Conservation (phyloP, 192 early-diverging fungal species). For the Funneliformis geosporum region DNA sequence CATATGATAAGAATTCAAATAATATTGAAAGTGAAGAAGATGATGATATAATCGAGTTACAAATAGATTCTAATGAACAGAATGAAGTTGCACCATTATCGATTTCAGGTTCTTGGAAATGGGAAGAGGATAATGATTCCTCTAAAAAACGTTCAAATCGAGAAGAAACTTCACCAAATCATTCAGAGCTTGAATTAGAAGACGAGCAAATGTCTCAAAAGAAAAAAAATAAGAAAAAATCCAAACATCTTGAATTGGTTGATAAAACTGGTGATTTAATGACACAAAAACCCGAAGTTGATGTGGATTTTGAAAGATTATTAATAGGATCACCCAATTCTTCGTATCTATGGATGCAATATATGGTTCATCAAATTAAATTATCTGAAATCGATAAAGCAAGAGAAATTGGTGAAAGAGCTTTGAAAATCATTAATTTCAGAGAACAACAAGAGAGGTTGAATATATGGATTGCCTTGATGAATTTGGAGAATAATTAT, state of each 20-base stretch:
- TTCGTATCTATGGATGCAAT: conserved; percentile 98
- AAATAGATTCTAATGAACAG: conserved; percentile 33
- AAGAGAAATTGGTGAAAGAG: conserved; percentile 89
- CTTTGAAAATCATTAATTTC: conserved; percentile 87
- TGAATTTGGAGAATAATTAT: conserved; percentile 96
- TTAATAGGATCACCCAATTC: conserved; percentile 93
- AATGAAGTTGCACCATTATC: conserved; percentile 32
- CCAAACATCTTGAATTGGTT: neutral
- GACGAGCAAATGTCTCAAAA: conserved; percentile 44
- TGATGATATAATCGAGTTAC: conserved; percentile 37
- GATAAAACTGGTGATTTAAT: conserved; percentile 71
- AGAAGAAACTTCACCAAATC: conserved; percentile 13
- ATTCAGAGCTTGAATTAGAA: conserved; percentile 43
- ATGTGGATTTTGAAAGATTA: conserved; percentile 90
- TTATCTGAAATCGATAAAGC: conserved; percentile 92
- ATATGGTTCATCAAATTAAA: conserved; percentile 98
- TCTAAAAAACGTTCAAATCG: neutral
- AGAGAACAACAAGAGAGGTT: conserved; percentile 94
- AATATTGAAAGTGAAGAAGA: conserved; percentile 8
- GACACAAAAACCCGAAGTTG: conserved; percentile 69
- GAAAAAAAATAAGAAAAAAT: conserved; percentile 53
- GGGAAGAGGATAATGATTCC: conserved; percentile 32
- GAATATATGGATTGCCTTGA: conserved; percentile 96
- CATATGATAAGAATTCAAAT: conserved; percentile 25
- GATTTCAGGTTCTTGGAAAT: conserved; percentile 44